These are phyloP conservation scores for Aspergillus candidus DNA, from an alignment of 2,329 filamentous ascomycete genomes.

Conservation along the genomic window DNA sequence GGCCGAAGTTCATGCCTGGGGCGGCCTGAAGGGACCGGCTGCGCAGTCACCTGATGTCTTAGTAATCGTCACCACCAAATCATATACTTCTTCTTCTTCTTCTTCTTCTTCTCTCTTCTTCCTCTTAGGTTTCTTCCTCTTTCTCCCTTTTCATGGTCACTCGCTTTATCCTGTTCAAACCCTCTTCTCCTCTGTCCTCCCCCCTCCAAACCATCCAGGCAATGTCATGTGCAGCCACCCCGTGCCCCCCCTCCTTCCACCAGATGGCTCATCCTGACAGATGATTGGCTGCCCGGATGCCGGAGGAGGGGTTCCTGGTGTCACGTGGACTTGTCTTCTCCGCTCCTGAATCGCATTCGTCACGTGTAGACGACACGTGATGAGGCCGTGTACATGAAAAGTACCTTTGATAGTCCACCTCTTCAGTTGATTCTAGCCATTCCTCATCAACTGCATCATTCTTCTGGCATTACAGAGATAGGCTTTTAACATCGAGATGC, in stretches of 20 bases:
- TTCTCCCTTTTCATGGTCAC: background rate
- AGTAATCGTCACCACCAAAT: slow-evolving; percentile 1
- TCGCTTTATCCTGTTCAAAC: slow-evolving; percentile 6
- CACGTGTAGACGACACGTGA: no score
- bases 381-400: no score
- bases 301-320: slow-evolving; percentile 19
- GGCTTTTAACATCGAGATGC: background rate
- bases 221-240: slow-evolving; percentile 35
- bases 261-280: slow-evolving; percentile 4
- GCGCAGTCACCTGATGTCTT: slow-evolving; percentile 31
- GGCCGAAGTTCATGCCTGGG: slow-evolving; percentile 15
- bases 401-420: no score
- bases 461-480: no score
- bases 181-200: slow-evolving; percentile 13
- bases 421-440: background rate
- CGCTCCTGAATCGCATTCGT: background rate
- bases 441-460: no score
- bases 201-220: slow-evolving; percentile 6
- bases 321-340: slow-evolving; percentile 24
- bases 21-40: slow-evolving; percentile 15
- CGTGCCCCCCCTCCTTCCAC: slow-evolving; percentile 30
- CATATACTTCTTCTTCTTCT: no score
- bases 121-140: no score
- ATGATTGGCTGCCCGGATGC: slow-evolving; percentile 25
- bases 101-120: no score